phyloP scores from a whole-genome alignment of 495 filamentous ascomycete species.

The Trypethelium eluteriae region DNA sequence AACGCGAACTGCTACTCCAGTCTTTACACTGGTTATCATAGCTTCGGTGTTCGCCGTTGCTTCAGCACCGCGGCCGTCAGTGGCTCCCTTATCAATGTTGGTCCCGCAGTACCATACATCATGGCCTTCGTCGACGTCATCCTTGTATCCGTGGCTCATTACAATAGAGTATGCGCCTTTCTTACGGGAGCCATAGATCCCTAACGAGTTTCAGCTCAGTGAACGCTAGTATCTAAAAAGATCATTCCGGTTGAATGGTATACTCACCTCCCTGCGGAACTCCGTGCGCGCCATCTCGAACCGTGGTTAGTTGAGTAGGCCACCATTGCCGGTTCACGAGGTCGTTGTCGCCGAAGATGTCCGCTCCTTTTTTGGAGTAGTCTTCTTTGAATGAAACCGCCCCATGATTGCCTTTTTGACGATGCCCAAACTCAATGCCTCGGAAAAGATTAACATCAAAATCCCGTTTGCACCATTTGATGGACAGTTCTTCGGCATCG shows the following conservation, averaged over 20 bases:
- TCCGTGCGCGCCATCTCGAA: constrained; percentile 53
- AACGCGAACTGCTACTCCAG: constrained; percentile 39
- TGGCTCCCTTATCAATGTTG: constrained; percentile 22
- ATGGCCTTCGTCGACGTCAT: constrained; percentile 43
- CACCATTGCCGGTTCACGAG: constrained; percentile 52
- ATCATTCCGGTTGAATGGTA: background rate
- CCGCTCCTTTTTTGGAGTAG: constrained; percentile 27
- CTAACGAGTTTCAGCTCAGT: constrained; percentile 17
- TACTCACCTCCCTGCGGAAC: constrained; percentile 33
- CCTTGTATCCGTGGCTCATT: constrained; percentile 34
- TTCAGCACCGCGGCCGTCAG: constrained; percentile 1
- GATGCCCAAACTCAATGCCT: constrained; percentile 35
- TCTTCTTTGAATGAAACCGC: constrained; percentile 17
- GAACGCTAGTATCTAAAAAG: background rate
- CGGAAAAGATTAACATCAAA: constrained; percentile 43
- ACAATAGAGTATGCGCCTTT: constrained; percentile 40
- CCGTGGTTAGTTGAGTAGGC: constrained; percentile 45
- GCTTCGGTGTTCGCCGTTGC: constrained; percentile 35
- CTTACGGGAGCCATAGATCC: constrained; percentile 39
- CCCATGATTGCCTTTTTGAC: constrained; percentile 7
- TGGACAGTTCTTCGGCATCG: constrained; percentile 38
- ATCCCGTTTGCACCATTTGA: constrained; percentile 36
- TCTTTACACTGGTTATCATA: constrained; percentile 33
- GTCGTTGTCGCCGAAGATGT: constrained; percentile 40
- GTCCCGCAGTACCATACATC: constrained; percentile 50